Percentiles rank a stretch among this genome's conserved stretches.
These are phyloP conservation scores for Gossypium sturtianum DNA, from an alignment of 345 rosid species.

Conservation along the genomic window DNA sequence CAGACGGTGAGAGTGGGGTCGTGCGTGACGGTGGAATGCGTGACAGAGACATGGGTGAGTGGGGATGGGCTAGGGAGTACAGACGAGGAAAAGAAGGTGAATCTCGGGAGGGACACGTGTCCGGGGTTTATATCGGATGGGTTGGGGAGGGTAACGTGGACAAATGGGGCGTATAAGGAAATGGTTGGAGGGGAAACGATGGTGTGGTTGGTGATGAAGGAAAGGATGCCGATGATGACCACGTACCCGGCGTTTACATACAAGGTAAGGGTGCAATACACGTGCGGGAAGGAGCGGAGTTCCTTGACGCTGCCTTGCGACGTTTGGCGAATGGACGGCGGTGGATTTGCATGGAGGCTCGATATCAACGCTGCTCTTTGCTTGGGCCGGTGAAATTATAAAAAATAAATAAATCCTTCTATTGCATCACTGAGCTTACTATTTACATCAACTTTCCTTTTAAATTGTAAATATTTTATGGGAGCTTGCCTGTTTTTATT, in stretches of 20 bases:
- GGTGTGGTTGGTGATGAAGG: conserved; percentile 67
- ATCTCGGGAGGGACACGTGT: conserved; percentile 63
- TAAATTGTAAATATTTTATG: background rate
- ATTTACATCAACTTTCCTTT: background rate
- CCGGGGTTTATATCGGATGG: conserved; percentile 76
- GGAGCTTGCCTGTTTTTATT: background rate
- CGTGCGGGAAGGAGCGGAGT: conserved; percentile 41
- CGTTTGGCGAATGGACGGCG: conserved; percentile 70
- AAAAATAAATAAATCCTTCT: background rate
- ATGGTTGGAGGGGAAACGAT: conserved; percentile 52
- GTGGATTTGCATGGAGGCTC: conserved; percentile 85
- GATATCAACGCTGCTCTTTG: conserved; percentile 74
- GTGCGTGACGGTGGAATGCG: conserved; percentile 69
- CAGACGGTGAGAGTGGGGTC: conserved; percentile 27
- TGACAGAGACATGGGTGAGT: conserved; percentile 62
- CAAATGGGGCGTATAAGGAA: conserved; percentile 53
- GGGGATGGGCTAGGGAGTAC: conserved; percentile 47
- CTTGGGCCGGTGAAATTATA: background rate
- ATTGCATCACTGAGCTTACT: background rate
- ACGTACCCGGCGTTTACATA: conserved; percentile 57
- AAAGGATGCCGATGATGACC: conserved; percentile 23
- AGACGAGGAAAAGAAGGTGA: conserved; percentile 48
- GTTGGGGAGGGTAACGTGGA: conserved; percentile 65
- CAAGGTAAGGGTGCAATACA: conserved; percentile 62
- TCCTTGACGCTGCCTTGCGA: conserved; percentile 75